These are phyloP conservation scores for Fusarium poae DNA, from an alignment of 2,329 filamentous ascomycete species.

Conservation along the genomic window DNA sequence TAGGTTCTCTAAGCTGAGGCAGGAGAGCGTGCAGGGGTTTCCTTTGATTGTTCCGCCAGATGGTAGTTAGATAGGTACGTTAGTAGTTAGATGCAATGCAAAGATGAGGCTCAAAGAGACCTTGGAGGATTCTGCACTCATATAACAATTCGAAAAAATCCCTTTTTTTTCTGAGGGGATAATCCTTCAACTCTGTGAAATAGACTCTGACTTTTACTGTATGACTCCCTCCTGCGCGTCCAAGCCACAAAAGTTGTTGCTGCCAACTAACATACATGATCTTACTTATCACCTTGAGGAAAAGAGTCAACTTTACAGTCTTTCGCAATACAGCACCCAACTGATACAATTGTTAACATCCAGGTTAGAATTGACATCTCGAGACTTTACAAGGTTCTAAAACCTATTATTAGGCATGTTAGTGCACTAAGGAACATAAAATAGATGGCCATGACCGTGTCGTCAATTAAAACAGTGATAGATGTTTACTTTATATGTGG, in stretches of 20 bases:
- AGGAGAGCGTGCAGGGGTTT: neutral
- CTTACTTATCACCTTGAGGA: neutral
- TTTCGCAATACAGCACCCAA: neutral
- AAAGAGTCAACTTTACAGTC: neutral
- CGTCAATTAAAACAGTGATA: slow-evolving; percentile 45
- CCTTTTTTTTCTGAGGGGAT: neutral
- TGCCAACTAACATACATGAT: no score
- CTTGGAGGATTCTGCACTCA: neutral
- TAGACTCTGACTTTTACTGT: neutral
- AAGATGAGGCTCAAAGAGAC: slow-evolving; percentile 1
- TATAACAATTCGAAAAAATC: neutral
- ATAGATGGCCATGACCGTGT: slow-evolving; percentile 35
- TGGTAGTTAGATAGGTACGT: neutral
- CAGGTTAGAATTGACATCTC: neutral
- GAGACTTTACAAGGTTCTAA: neutral
- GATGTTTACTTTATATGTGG: slow-evolving; percentile 43
- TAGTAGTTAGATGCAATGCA: neutral
- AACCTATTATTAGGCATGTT: neutral
- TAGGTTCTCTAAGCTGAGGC: neutral
- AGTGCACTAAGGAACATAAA: neutral
- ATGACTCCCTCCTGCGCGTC: neutral
- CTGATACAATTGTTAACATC: neutral
- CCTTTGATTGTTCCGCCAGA: neutral
- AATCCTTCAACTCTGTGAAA: neutral
- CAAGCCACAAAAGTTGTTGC: neutral